A percentile compares a stretch with the other conserved stretches of the same genome.
phyloP scores from a whole-genome alignment of 306 rosid genomes.

The Arachis stenosperma region DNA sequence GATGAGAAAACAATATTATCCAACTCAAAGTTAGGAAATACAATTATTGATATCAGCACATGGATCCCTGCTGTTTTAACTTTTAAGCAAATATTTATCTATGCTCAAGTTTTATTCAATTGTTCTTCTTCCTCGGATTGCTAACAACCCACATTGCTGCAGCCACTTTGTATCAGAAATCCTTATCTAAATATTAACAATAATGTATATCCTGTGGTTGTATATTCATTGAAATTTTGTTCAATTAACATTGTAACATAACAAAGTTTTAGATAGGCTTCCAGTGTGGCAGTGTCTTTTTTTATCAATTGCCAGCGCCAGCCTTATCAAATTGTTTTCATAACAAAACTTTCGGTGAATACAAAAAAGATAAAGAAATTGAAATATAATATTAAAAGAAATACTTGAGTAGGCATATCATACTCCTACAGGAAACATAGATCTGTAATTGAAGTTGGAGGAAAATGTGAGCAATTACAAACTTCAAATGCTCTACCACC shows the following conservation, averaged over 20 bases:
- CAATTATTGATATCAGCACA: not conserved
- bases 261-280: conserved; percentile 1
- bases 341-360: not conserved
- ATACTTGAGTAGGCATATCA: not conserved
- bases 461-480: not conserved
- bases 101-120: too few relatives aligned
- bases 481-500: conserved; percentile 8
- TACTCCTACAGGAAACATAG: not conserved
- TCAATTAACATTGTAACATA: not conserved
- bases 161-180: too few relatives aligned
- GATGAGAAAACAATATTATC: not conserved
- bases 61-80: not conserved
- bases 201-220: conserved; percentile 9
- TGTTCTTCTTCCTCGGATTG: too few relatives aligned
- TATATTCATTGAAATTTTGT: not conserved
- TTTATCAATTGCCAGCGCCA: not conserved
- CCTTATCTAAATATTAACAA: not conserved
- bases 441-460: not conserved
- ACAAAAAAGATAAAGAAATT: not conserved
- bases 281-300: not conserved
- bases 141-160: too few relatives aligned
- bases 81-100: not conserved
- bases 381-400: not conserved
- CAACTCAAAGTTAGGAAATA: not conserved
- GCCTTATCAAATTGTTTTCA: not conserved